phyloP scores from a whole-genome alignment of 2,329 filamentous ascomycete species.

The Colletotrichum australisinense region DNA sequence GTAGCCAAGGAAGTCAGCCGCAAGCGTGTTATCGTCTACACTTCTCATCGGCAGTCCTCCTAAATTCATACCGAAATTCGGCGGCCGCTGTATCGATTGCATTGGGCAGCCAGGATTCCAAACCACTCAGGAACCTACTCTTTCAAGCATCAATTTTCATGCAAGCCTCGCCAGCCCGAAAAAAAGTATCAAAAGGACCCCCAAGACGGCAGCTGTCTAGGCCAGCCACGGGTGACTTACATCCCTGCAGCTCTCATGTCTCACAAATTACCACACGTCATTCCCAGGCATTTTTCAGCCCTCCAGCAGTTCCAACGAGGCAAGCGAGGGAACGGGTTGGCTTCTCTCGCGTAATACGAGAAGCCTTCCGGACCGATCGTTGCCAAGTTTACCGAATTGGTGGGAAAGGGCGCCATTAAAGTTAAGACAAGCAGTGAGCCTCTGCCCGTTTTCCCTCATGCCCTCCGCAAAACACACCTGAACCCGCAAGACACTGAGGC shows the following conservation, averaged over 20 bases:
- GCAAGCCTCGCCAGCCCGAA: not conserved
- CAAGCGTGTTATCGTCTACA: not conserved
- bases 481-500: not conserved
- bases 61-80: not conserved
- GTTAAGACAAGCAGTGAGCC: slow-evolving; percentile 17
- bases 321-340: not conserved
- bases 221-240: not conserved
- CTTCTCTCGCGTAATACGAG: not conserved
- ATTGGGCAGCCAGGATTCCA: not conserved
- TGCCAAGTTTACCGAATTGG: slow-evolving; percentile 24
- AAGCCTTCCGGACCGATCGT: not conserved
- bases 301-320: not conserved
- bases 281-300: not conserved
- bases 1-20: not conserved
- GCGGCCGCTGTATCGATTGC: not conserved
- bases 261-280: not conserved
- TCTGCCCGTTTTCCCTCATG: not conserved
- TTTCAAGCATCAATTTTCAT: not conserved
- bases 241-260: not conserved
- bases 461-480: not conserved
- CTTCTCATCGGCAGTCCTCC: not conserved
- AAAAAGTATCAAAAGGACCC: not conserved
- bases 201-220: not conserved
- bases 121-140: not conserved
- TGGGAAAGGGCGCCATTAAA: slow-evolving; percentile 16